Evolutionary conservation across 139 green algal species (phyloP).

Genomic region (Tetratostichococcus sp.): DNA sequence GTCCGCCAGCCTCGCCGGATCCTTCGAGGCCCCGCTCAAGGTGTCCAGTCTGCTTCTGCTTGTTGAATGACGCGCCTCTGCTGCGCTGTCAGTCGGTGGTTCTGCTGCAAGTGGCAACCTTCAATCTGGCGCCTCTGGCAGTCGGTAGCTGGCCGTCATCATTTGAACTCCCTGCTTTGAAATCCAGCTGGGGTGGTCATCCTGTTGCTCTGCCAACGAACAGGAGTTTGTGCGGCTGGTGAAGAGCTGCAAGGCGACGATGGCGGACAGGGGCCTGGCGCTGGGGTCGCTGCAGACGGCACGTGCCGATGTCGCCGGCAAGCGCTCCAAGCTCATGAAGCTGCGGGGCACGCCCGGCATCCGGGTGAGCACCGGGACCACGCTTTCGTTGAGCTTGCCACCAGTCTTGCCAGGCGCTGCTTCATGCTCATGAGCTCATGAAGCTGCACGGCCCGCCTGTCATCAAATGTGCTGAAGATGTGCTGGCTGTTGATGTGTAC

Average conservation of each 20-base stretch:
- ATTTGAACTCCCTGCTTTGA: no score
- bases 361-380: constrained; percentile 23
- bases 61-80: no score
- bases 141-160: no score
- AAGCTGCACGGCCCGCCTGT: no score
- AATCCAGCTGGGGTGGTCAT: background rate
- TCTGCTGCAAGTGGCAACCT: no score
- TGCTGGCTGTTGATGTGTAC: no score
- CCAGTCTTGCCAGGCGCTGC: no score
- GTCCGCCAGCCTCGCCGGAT: constrained; percentile 17
- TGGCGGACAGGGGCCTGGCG: constrained; percentile 56
- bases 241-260: constrained; percentile 57
- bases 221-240: constrained; percentile 68
- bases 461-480: no score
- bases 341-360: constrained; percentile 72
- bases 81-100: no score
- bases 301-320: constrained; percentile 55
- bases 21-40: constrained; percentile 84
- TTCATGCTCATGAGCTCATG: no score
- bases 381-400: no score
- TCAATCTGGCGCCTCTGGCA: no score
- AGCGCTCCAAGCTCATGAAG: constrained; percentile 65
- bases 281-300: constrained; percentile 43
- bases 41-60: background rate
- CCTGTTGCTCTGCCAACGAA: background rate